phyloP scores from a whole-genome alignment of 768 basidiomycete genomes.

The Paxillus rubicundulus region DNA sequence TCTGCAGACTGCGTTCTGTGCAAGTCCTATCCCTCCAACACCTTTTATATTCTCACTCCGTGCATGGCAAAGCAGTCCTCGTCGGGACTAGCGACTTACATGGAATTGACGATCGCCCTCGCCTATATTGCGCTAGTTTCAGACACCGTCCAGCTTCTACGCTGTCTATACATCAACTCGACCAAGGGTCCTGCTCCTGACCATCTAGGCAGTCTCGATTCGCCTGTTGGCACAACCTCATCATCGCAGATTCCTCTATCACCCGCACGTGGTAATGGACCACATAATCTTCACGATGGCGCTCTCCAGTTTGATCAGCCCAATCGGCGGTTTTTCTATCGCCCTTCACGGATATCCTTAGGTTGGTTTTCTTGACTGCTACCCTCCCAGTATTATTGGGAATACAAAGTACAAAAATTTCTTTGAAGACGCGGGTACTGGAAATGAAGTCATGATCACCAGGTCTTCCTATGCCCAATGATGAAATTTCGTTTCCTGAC shows the following conservation, averaged over 20 bases:
- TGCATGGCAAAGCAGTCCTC: constrained; percentile 17
- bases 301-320: constrained; percentile 28
- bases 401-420: constrained; percentile 21
- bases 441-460: constrained; percentile 16
- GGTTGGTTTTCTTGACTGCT: constrained; percentile 31
- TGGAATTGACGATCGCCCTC: constrained; percentile 17
- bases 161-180: constrained; percentile 41
- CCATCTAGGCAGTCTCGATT: constrained; percentile 24
- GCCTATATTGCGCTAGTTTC: constrained; percentile 34
- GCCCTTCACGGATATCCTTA: constrained; percentile 26
- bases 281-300: constrained; percentile 1
- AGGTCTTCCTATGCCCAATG: constrained; percentile 19
- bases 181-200: constrained; percentile 31
- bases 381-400: constrained; percentile 31
- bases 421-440: constrained; percentile 15
- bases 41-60: constrained; percentile 17
- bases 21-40: background rate
- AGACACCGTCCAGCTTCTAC: constrained; percentile 35
- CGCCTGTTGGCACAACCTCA: constrained; percentile 14
- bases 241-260: constrained; percentile 13
- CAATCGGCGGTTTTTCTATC: constrained; percentile 24
- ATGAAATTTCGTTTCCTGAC: background rate
- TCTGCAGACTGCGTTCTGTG: background rate
- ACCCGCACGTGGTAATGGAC: constrained; percentile 5
- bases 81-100: constrained; percentile 11